Percentiles rank a stretch among this genome's conserved stretches.
phyloP scores from a whole-genome alignment of 768 basidiomycete genomes.

The Auriculariales sp. region DNA sequence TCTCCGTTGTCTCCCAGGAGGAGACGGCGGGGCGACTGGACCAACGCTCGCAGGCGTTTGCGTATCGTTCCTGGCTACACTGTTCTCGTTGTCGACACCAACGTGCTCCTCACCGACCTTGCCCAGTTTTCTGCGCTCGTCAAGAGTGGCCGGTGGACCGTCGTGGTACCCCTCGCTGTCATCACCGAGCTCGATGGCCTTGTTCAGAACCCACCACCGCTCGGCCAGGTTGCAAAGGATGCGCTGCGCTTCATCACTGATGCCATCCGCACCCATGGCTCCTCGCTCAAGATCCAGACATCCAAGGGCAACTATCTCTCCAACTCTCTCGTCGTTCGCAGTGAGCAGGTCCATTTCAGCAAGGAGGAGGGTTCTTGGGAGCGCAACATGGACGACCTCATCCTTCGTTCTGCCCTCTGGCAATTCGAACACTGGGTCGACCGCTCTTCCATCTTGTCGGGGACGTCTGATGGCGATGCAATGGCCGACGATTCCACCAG shows the following conservation, averaged over 20 bases:
- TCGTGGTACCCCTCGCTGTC: slow-evolving; percentile 85
- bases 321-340: slow-evolving; percentile 57
- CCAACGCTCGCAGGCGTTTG: slow-evolving; percentile 26
- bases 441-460: slow-evolving; percentile 56
- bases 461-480: slow-evolving; percentile 16
- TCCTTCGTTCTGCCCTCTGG: slow-evolving; percentile 85
- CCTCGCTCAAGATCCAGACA: slow-evolving; percentile 86
- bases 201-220: slow-evolving; percentile 38
- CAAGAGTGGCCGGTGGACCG: slow-evolving; percentile 71
- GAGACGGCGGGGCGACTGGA: slow-evolving; percentile 15
- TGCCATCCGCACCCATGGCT: slow-evolving; percentile 57
- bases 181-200: slow-evolving; percentile 97
- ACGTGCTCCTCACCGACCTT: slow-evolving; percentile 80
- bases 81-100: slow-evolving; percentile 85
- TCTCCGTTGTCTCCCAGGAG: slow-evolving; percentile 13
- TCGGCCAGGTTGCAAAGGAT: slow-evolving; percentile 59
- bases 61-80: slow-evolving; percentile 74
- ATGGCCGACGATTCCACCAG: slow-evolving; percentile 21
- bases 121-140: slow-evolving; percentile 57
- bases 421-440: slow-evolving; percentile 88
- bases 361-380: slow-evolving; percentile 31
- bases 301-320: slow-evolving; percentile 87
- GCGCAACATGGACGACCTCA: slow-evolving; percentile 87
- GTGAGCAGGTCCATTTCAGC: slow-evolving; percentile 68
- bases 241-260: slow-evolving; percentile 66